Evolutionary conservation across 2,329 filamentous ascomycete genomes (phyloP), one percentile per base, ranked within the genome.

Genomic region (Aspergillus brunneoviolaceus): DNA sequence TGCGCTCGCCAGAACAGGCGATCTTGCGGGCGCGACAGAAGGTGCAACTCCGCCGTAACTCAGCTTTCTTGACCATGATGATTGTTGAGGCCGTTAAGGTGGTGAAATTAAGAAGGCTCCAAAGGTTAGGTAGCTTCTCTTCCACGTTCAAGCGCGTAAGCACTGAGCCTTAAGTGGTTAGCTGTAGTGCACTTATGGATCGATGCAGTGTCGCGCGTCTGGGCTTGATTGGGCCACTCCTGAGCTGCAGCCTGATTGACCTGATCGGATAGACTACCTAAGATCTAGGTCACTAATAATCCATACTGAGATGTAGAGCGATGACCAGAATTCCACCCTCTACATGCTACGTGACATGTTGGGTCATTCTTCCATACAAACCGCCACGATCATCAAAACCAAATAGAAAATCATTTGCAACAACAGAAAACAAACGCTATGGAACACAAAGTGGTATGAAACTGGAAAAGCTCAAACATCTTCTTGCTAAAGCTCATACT

Each of bases 11-110:
- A 12, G 56, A 58, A n/a, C 56, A 58, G 31, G 33, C 33, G 16
- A 58, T 52, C 25, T 58, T 58, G 27, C 56, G 56, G 21, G 50
- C 25, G 35, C 56, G 56, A 25, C 56, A 58, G 29, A 48, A 53
- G n/a, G 29, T 33, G 27, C 56, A 58, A 19, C 56, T 58, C 16
- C 56, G 56, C 12, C 56, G 56, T 48, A 55, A 29, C 23, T 14
- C 21, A 16, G 49, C 23, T 50, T 50, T 50, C 23, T 50, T 50
- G 25, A 31, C 49, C 49, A 50, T 50, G n/a, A 12, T 29, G 29
- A 27, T 16, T 16, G 29, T 11, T 16, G 19, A 23, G 14, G 49
- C 27, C 7, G 25, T 11, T 5, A 12, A n/a, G 14, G 25, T 29
- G n/a, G 14, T 25, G 48, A 27, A 35, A 35, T 11, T 35, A 49